Conservation (phyloP, 805 yeast species). For the Kregervanrija delftensis region DNA sequence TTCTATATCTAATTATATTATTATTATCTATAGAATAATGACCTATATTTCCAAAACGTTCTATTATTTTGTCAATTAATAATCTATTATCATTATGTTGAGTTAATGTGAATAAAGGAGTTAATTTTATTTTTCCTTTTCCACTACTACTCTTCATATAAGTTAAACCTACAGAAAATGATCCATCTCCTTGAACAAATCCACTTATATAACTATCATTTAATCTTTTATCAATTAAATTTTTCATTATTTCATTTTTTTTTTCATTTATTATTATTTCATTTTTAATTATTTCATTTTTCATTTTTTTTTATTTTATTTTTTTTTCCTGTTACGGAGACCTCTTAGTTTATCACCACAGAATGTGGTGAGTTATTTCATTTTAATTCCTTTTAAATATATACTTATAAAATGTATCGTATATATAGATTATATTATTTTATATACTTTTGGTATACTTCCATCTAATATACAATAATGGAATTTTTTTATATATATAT, state of each 20-base stretch:
- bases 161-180: not conserved
- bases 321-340: no score
- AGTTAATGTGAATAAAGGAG: constrained; percentile 1
- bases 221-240: constrained; percentile 1
- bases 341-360: no score
- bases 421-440: no score
- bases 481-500: no score
- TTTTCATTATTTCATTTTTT: not conserved
- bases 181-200: constrained; percentile 3
- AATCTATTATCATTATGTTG: not conserved
- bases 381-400: no score
- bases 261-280: not conserved
- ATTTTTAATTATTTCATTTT: not conserved
- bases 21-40: constrained; percentile 2
- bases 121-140: not conserved
- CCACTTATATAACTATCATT: constrained; percentile 1
- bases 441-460: no score
- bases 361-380: no score
- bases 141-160: not conserved
- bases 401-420: no score
- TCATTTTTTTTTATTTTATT: not conserved
- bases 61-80: not conserved
- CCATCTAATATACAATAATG: no score
- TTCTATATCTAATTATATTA: constrained; percentile 3
- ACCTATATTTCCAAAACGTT: constrained; percentile 1